phyloP scores from a whole-genome alignment of 1,139 yeast species.

The Candida glucosophila region DNA sequence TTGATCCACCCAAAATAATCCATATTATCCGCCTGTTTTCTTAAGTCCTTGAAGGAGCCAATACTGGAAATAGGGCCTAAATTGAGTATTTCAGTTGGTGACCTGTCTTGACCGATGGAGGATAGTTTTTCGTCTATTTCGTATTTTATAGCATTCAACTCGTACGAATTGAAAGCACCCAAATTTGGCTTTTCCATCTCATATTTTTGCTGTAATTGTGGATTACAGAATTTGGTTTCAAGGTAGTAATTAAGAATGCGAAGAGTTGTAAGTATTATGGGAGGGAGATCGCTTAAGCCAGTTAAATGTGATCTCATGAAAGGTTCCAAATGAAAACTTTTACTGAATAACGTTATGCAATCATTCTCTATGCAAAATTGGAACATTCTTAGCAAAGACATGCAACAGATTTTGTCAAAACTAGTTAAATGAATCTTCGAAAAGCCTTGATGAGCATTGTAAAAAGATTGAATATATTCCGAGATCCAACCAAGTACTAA shows the following conservation, averaged over 20 bases:
- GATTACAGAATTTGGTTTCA: slow-evolving; percentile 5
- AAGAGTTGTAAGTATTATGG: slow-evolving; percentile 9
- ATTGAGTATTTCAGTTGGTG: no score
- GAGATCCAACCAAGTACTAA: slow-evolving; percentile 24
- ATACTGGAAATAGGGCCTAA: no score
- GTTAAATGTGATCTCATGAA: slow-evolving; percentile 3
- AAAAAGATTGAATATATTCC: slow-evolving; percentile 12
- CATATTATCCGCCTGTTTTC: no score
- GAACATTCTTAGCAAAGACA: slow-evolving; percentile 17
- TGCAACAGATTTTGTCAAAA: slow-evolving; percentile 13
- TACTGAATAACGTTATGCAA: slow-evolving; percentile 12
- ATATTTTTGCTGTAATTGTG: slow-evolving; percentile 1
- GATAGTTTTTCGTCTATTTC: slow-evolving; percentile 3
- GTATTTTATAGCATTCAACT: not conserved
- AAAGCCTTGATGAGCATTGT: slow-evolving; percentile 3
- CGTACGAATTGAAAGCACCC: not conserved
- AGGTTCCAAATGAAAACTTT: slow-evolving; percentile 7
- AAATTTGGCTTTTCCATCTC: not conserved
- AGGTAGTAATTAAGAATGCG: slow-evolving; percentile 14
- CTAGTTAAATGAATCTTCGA: slow-evolving; percentile 4
- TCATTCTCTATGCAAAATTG: slow-evolving; percentile 12
- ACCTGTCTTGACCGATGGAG: no score
- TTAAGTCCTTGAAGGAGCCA: no score
- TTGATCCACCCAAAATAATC: no score
- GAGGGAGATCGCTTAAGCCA: slow-evolving; percentile 6